Evolutionary conservation across 2,329 filamentous ascomycete genomes (phyloP).

Genomic region (Fusarium beomiforme): DNA sequence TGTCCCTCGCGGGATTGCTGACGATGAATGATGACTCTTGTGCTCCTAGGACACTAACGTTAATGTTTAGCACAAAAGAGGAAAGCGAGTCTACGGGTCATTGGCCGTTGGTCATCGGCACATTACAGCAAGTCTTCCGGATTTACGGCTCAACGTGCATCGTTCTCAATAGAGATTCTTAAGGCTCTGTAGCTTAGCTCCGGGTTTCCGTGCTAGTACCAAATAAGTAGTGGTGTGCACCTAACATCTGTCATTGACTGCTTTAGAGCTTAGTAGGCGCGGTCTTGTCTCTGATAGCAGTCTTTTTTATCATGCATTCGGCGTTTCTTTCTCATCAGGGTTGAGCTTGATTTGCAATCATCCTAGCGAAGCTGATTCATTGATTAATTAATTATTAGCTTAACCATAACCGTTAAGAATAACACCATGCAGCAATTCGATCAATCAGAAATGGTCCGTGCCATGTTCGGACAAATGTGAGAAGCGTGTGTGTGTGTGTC

Average conservation of each 20-base stretch:
- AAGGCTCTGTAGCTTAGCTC: conserved; percentile 23
- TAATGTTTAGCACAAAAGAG: neutral
- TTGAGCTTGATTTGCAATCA: conserved; percentile 30
- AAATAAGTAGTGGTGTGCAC: conserved; percentile 22
- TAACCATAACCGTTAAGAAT: conserved; percentile 14
- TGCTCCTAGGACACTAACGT: conserved; percentile 6
- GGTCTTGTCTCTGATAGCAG: conserved; percentile 1
- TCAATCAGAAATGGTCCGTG: conserved; percentile 9
- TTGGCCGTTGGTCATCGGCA: conserved; percentile 20
- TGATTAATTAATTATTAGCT: conserved; percentile 2
- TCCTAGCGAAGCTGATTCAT: neutral
- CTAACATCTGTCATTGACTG: neutral
- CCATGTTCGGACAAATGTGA: neutral
- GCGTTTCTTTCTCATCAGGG: neutral
- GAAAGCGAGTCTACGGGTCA: neutral
- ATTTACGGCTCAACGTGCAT: conserved; percentile 39
- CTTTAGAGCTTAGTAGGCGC: conserved; percentile 5
- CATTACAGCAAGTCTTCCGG: conserved; percentile 28
- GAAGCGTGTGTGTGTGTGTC: neutral
- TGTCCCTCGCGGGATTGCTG: neutral
- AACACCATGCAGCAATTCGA: neutral
- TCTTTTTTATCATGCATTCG: neutral
- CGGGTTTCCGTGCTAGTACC: conserved; percentile 9
- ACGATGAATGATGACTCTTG: conserved; percentile 43
- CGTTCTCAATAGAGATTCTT: neutral